These are phyloP conservation scores for Lentinus tigrinus DNA, from an alignment of 768 basidiomycete species.

Conservation along the genomic window DNA sequence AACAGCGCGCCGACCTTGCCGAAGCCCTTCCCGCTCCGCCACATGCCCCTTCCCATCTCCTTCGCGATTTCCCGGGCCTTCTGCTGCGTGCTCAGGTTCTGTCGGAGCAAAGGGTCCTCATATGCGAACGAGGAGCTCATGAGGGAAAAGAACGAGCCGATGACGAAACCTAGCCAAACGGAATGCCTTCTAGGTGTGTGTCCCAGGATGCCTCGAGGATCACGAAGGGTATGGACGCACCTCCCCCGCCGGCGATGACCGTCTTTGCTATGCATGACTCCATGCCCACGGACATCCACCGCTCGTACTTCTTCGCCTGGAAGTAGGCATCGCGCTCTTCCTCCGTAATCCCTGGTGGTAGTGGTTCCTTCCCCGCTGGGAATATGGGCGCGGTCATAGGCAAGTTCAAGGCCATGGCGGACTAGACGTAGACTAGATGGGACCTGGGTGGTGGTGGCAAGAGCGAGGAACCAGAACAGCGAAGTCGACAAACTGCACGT, in stretches of 20 bases:
- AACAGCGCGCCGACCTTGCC: constrained; percentile 93
- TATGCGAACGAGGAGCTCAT: constrained; percentile 96
- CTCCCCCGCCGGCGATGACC: constrained; percentile 75
- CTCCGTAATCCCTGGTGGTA: constrained; percentile 80
- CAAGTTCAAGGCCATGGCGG: constrained; percentile 19
- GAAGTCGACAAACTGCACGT: no score
- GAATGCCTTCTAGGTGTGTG: constrained; percentile 18
- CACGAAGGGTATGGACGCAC: constrained; percentile 43
- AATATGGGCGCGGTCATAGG: constrained; percentile 69
- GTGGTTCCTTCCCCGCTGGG: constrained; percentile 82
- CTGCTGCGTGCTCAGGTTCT: constrained; percentile 61
- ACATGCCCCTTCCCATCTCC: constrained; percentile 95
- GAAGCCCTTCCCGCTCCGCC: constrained; percentile 85
- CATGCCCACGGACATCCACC: constrained; percentile 67
- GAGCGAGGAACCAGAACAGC: not conserved
- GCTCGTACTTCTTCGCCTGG: constrained; percentile 77
- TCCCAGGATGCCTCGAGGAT: not conserved
- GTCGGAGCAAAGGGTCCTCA: constrained; percentile 84
- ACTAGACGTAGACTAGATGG: not conserved
- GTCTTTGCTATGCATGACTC: constrained; percentile 88
- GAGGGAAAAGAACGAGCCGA: constrained; percentile 93
- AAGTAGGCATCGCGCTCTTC: constrained; percentile 69
- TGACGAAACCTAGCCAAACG: constrained; percentile 68
- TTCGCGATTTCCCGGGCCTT: constrained; percentile 85
- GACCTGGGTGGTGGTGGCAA: not conserved